Percentiles rank a stretch among this genome's conserved stretches.
Conservation (phyloP, 2,329 filamentous ascomycete genomes). For the Clarireedia paspali region DNA sequence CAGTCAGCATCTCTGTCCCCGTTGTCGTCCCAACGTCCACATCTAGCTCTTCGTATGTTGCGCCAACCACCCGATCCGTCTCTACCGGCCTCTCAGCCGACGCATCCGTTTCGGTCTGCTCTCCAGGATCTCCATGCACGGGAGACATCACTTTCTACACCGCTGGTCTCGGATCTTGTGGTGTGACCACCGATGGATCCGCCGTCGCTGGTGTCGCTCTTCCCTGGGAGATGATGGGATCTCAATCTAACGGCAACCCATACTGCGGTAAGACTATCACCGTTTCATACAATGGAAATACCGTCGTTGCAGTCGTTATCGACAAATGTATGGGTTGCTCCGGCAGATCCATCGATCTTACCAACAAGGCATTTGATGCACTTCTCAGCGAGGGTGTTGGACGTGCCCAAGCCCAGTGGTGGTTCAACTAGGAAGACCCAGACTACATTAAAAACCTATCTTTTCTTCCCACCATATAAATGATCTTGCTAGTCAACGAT, state of each 20-base stretch:
- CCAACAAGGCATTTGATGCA: slow-evolving; percentile 26
- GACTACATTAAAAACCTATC: not conserved
- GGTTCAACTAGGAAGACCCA: slow-evolving; percentile 31
- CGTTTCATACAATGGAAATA: slow-evolving; percentile 56
- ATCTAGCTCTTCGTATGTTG: not conserved
- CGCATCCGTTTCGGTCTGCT: slow-evolving; percentile 21
- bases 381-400: slow-evolving; percentile 41
- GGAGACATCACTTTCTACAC: slow-evolving; percentile 72
- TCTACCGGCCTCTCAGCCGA: slow-evolving; percentile 13
- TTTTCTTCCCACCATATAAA: not conserved
- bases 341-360: slow-evolving; percentile 50
- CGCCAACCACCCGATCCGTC: slow-evolving; percentile 1
- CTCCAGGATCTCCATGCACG: slow-evolving; percentile 32
- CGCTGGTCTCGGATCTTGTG: slow-evolving; percentile 62
- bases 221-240: slow-evolving; percentile 55
- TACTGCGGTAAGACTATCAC: slow-evolving; percentile 64
- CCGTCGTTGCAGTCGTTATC: slow-evolving; percentile 49
- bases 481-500: slow-evolving; percentile 8
- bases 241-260: slow-evolving; percentile 56
- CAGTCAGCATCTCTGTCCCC: not conserved
- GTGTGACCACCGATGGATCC: slow-evolving; percentile 49
- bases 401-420: slow-evolving; percentile 38
- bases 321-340: slow-evolving; percentile 73
- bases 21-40: slow-evolving; percentile 4
- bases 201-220: slow-evolving; percentile 61